A percentile compares a stretch with the other conserved stretches of the same genome.
phyloP scores from a whole-genome alignment of 192 early-diverging fungal species.

The Gigaspora rosea region DNA sequence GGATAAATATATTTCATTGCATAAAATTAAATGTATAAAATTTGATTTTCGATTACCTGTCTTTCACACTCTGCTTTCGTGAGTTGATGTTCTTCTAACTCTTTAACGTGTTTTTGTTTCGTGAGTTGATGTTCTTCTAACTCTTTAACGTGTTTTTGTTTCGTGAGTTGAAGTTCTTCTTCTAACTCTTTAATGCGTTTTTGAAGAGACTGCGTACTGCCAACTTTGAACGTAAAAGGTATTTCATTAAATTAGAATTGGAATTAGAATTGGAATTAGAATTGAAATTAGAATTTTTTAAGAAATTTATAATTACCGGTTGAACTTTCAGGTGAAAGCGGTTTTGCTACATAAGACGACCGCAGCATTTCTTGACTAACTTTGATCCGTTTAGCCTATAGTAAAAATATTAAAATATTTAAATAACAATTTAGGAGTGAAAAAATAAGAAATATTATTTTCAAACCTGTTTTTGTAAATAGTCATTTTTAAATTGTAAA shows the following conservation, averaged over 20 bases:
- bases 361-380: constrained; percentile 47
- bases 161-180: constrained; percentile 51
- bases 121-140: constrained; percentile 56
- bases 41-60: constrained; percentile 35
- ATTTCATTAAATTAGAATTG: background rate
- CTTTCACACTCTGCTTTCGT: constrained; percentile 51
- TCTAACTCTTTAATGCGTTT: constrained; percentile 60
- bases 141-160: constrained; percentile 50
- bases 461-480: constrained; percentile 47
- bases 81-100: constrained; percentile 55
- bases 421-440: background rate
- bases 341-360: constrained; percentile 27
- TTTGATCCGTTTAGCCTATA: constrained; percentile 49
- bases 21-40: background rate
- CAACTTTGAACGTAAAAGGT: background rate
- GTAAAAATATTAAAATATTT: background rate
- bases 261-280: background rate
- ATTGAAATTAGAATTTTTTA: background rate
- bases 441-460: background rate
- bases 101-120: constrained; percentile 50
- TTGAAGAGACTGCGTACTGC: constrained; percentile 29
- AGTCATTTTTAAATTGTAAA: constrained; percentile 66
- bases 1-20: background rate
- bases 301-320: constrained; percentile 23
- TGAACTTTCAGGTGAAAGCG: constrained; percentile 25